These are phyloP conservation scores for Epichloe gansuensis DNA, from an alignment of 2,329 filamentous ascomycete genomes.

Conservation along the genomic window DNA sequence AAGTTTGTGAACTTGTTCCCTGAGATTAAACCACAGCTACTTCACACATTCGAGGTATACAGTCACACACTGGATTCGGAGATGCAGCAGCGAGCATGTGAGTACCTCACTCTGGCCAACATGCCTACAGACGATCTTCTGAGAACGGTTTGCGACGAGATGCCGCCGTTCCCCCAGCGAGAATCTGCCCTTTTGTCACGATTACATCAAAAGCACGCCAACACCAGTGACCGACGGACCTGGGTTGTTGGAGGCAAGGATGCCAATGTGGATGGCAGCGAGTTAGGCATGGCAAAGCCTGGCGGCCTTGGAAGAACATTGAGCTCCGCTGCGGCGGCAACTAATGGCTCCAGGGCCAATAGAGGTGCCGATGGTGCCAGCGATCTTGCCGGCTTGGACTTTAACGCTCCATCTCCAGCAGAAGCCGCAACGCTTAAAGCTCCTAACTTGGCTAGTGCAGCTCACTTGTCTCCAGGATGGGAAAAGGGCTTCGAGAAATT, in stretches of 20 bases:
- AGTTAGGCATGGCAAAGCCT: slow-evolving; percentile 69
- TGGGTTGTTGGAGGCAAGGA: slow-evolving; percentile 98
- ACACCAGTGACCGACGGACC: slow-evolving; percentile 86
- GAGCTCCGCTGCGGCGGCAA: slow-evolving; percentile 42
- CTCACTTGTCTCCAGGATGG: slow-evolving; percentile 90
- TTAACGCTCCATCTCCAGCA: slow-evolving; percentile 47
- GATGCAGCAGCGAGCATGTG: slow-evolving; percentile 88
- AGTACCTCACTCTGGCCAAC: slow-evolving; percentile 78
- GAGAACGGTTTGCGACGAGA: slow-evolving; percentile 90
- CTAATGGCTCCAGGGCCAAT: slow-evolving; percentile 31
- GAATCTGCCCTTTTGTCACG: slow-evolving; percentile 84
- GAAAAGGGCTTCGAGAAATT: slow-evolving; percentile 78
- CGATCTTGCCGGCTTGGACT: slow-evolving; percentile 73
- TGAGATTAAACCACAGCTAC: slow-evolving; percentile 90
- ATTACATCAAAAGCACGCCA: slow-evolving; percentile 86
- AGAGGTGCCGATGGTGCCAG: slow-evolving; percentile 33
- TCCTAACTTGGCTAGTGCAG: slow-evolving; percentile 82
- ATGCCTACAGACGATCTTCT: slow-evolving; percentile 83
- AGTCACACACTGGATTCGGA: slow-evolving; percentile 92
- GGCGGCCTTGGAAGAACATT: slow-evolving; percentile 79
- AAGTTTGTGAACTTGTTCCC: slow-evolving; percentile 98
- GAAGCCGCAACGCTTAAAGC: slow-evolving; percentile 47
- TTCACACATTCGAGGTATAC: slow-evolving; percentile 82
- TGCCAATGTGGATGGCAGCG: slow-evolving; percentile 69
- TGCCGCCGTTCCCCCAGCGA: slow-evolving; percentile 94